Conservation (phyloP, 2,329 filamentous ascomycete species). For the Colletotrichum chlorophyti region DNA sequence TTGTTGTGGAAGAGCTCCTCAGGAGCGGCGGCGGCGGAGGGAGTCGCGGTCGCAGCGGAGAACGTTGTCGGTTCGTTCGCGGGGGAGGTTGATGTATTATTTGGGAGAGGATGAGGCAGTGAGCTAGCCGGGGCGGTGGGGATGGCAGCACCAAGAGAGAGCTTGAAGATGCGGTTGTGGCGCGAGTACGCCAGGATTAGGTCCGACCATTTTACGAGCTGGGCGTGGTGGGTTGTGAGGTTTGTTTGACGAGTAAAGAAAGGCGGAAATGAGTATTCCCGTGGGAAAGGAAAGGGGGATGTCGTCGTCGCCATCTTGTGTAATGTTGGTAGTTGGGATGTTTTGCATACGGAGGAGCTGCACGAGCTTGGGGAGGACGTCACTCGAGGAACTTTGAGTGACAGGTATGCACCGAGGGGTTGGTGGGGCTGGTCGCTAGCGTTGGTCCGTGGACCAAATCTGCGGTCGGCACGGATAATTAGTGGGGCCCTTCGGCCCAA, state of each 20-base stretch:
- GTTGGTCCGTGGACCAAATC: too few species aligned
- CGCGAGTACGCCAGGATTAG: constrained; percentile 86
- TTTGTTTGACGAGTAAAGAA: constrained; percentile 87
- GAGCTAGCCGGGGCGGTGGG: constrained; percentile 52
- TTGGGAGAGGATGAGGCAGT: constrained; percentile 36
- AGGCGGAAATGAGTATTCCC: constrained; percentile 78
- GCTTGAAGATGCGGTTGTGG: constrained; percentile 76
- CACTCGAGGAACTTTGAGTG: not conserved
- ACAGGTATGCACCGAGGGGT: not conserved
- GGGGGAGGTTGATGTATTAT: constrained; percentile 40
- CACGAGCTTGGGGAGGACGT: not conserved
- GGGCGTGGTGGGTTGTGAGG: constrained; percentile 74
- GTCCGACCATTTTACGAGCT: constrained; percentile 84
- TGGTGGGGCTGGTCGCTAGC: too few species aligned
- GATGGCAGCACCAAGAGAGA: constrained; percentile 67
- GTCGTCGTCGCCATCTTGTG: constrained; percentile 2
- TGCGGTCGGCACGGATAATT: too few species aligned
- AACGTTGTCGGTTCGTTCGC: constrained; percentile 47
- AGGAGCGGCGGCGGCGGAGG: constrained; percentile 50
- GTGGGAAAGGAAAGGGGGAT: constrained; percentile 61
- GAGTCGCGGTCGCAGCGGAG: constrained; percentile 35
- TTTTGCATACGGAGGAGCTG: not conserved
- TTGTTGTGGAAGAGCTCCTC: constrained; percentile 65
- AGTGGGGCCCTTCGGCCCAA: not conserved
- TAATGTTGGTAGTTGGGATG: not conserved